Base-by-base conservation (phyloP, 2,329 filamentous ascomycete species). In the Aspergillus luchuensis region DNA sequence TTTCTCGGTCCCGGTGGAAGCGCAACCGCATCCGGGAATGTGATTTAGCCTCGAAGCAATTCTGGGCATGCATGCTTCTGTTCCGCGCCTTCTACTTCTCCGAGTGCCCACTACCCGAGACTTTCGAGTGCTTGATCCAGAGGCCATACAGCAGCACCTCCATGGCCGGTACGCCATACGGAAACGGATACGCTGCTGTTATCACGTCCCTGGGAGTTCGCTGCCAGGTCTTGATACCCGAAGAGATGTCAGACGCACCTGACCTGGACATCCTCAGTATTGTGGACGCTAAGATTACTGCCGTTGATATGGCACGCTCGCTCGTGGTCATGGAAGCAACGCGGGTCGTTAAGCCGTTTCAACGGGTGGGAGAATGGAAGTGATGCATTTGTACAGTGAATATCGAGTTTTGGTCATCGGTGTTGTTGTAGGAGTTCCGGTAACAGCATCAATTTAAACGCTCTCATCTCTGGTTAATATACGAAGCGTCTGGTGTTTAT, bases 81-180 rank as follows among this genome's bases (percentile, higher is more conserved):
- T 83, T 84, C 74, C 84, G 86, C 47, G 85, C 84, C 13, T 81
- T 83, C 67, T 80, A 85, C 67, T 86, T 84, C 70, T 76, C 76
- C 8, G 82, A 87, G 66, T 80, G 79, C 10, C 55, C 72, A 1
- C 71, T 87, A 4, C 85, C 85, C 0, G 69, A 79, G 15, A 80
- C 77, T 0, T 81, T 84, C 63, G 67, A 72, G 25, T 78, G 72
- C 61, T 52, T 74, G 23, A 68, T 77, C 23, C 74, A 71, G 59
- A 68, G 68, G 21, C 68, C 68, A 4, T 70, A 67, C 30, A 56
- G 58, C n/a, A 60, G 59, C 6, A 68, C 67, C 11, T 54, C 65
- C 6, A 50, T 69, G 43, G 63, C 69, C 15, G 71, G 67, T 5
- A 67, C 66, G 0, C 52, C 63, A 28, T 63, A 60, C 52, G 65